Conservation (phyloP, 208 protist species). For the Trypanosoma theileri region DNA sequence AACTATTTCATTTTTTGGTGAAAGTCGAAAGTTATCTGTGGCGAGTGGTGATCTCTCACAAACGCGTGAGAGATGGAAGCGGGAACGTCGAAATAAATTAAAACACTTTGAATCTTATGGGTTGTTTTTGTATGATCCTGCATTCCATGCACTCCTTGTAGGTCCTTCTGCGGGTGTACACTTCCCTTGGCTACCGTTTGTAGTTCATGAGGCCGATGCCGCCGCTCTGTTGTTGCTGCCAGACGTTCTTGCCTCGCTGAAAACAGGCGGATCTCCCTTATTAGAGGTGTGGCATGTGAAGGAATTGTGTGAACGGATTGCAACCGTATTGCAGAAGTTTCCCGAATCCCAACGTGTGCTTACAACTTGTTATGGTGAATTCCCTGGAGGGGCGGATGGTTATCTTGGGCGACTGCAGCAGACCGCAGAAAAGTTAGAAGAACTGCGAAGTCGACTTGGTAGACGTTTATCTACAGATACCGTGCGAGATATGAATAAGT, state of each 20-base stretch:
- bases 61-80: constrained; percentile 37
- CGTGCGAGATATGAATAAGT: constrained; percentile 44
- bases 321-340: constrained; percentile 36
- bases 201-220: constrained; percentile 41
- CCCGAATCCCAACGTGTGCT: constrained; percentile 62
- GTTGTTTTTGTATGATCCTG: constrained; percentile 65
- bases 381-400: constrained; percentile 55
- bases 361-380: constrained; percentile 53
- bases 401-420: constrained; percentile 40
- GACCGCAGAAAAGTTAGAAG: constrained; percentile 42
- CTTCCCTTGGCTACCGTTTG: constrained; percentile 60
- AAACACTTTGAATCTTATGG: constrained; percentile 58
- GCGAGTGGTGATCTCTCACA: constrained; percentile 21
- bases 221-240: constrained; percentile 42
- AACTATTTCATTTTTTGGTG: constrained; percentile 30
- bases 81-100: constrained; percentile 37
- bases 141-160: constrained; percentile 52
- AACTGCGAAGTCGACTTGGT: constrained; percentile 67
- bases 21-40: constrained; percentile 10
- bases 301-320: constrained; percentile 34
- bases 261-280: constrained; percentile 30
- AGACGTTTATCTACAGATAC: constrained; percentile 61
- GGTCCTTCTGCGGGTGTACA: constrained; percentile 40
- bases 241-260: constrained; percentile 34
- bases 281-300: constrained; percentile 51